Percentiles rank a stretch among this genome's conserved stretches.
phyloP scores from a whole-genome alignment of 164 flowering plant genomes.

The Vitis riparia region DNA sequence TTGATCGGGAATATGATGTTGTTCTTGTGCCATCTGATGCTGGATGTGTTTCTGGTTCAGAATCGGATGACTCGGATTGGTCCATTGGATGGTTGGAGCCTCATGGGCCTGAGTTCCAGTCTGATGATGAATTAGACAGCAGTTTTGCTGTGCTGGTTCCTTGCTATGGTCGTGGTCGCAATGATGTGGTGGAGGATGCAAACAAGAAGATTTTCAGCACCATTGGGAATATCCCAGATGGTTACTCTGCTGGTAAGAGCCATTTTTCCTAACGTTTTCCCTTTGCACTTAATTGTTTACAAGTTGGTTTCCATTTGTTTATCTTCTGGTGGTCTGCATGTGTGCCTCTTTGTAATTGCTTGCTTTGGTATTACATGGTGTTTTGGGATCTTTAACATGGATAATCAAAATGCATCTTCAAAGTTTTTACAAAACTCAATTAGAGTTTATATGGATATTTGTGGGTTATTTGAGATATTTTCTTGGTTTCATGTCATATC shows the following conservation, averaged over 20 bases:
- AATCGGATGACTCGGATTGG: slow-evolving; percentile 91
- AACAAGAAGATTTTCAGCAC: slow-evolving; percentile 45
- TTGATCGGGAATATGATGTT: slow-evolving; percentile 73
- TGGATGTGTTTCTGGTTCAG: slow-evolving; percentile 75
- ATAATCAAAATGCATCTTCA: too few species aligned
- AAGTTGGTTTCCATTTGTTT: neutral
- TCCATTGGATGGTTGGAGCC: slow-evolving; percentile 95
- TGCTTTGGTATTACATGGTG: too few species aligned
- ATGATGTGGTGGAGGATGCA: slow-evolving; percentile 30
- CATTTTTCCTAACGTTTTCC: neutral
- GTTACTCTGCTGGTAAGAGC: slow-evolving; percentile 55
- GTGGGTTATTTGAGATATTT: too few species aligned
- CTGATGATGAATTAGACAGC: slow-evolving; percentile 59
- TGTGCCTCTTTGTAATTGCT: too few species aligned
- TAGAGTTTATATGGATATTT: too few species aligned
- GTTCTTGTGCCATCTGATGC: slow-evolving; percentile 89
- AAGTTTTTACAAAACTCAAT: too few species aligned
- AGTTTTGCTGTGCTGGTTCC: slow-evolving; percentile 91
- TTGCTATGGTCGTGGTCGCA: slow-evolving; percentile 59
- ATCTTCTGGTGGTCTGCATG: neutral
- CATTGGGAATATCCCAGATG: slow-evolving; percentile 43
- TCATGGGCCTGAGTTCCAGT: slow-evolving; percentile 74
- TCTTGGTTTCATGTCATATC: too few species aligned
- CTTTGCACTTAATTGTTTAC: neutral
- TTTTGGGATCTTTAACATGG: too few species aligned